These are phyloP conservation scores for Paramecium sonneborni DNA, from an alignment of 73 alveolate genomes.

Conservation along the genomic window DNA sequence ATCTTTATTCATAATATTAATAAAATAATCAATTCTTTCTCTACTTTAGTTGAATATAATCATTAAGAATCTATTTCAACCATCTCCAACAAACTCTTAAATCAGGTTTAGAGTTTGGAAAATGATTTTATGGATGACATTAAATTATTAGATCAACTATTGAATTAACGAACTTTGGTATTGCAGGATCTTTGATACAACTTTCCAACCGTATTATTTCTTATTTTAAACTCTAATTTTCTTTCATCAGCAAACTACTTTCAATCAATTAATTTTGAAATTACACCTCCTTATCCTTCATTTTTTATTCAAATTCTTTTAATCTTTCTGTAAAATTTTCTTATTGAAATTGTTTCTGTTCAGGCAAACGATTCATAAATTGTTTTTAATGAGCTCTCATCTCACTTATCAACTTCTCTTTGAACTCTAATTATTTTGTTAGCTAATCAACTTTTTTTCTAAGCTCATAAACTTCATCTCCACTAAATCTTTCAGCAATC, in stretches of 20 bases:
- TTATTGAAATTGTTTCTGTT: not conserved
- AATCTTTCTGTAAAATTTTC: not conserved
- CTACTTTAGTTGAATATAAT: conserved; percentile 2
- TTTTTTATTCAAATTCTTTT: not conserved
- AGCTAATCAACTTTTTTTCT: conserved; percentile 16
- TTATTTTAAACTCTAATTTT: not conserved
- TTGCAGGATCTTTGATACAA: not conserved
- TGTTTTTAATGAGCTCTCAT: conserved; percentile 29
- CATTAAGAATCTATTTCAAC: conserved; percentile 23
- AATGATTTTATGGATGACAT: conserved; percentile 31
- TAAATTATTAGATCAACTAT: not conserved
- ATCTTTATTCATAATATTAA: conserved; percentile 31
- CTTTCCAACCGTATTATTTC: not conserved
- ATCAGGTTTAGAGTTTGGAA: conserved; percentile 20
- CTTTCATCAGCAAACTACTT: not conserved
- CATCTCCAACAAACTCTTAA: conserved; percentile 50
- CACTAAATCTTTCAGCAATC: conserved; percentile 26
- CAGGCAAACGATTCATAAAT: not conserved
- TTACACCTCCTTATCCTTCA: conserved; percentile 27
- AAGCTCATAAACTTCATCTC: conserved; percentile 17
- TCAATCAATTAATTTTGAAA: conserved; percentile 16
- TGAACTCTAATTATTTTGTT: conserved; percentile 26
- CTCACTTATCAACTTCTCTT: conserved; percentile 10
- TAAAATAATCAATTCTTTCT: not conserved
- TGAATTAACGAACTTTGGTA: conserved; percentile 38